These are phyloP conservation scores for Curvularia eragrostidis DNA, from an alignment of 2,329 filamentous ascomycete genomes.

Conservation along the genomic window DNA sequence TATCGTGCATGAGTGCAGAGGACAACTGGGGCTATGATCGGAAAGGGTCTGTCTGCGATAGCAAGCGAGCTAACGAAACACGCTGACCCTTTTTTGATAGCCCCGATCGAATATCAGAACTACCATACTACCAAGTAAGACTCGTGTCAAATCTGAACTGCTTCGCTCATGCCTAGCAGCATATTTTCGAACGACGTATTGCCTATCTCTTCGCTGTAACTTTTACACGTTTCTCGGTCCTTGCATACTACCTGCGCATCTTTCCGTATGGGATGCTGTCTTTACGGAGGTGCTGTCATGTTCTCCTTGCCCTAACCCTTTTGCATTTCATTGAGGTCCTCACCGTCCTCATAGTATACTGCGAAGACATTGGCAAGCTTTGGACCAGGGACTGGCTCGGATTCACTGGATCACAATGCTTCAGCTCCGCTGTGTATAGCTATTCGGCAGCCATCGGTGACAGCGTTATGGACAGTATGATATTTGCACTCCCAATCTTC, in stretches of 20 bases:
- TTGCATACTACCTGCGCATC: constrained; percentile 48
- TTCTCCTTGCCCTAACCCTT: constrained; percentile 28
- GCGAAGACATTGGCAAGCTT: constrained; percentile 32
- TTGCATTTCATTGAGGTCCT: constrained; percentile 32
- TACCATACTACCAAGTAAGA: constrained; percentile 33
- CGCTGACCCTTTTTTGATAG: constrained; percentile 12
- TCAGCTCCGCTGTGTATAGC: constrained; percentile 35
- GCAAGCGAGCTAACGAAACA: not conserved
- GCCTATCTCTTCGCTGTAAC: constrained; percentile 46
- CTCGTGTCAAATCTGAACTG: not conserved
- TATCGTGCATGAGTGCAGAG: constrained; percentile 38
- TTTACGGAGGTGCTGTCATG: constrained; percentile 27
- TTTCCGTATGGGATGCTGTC: constrained; percentile 35
- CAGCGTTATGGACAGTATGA: constrained; percentile 33
- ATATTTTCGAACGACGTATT: constrained; percentile 42
- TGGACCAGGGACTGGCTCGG: constrained; percentile 30
- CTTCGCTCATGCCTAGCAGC: constrained; percentile 13
- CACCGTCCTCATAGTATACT: constrained; percentile 31
- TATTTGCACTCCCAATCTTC: constrained; percentile 35
- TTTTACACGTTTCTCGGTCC: constrained; percentile 44
- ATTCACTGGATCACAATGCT: constrained; percentile 34
- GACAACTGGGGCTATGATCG: constrained; percentile 34
- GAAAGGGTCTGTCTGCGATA: constrained; percentile 25
- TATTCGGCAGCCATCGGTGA: constrained; percentile 40
- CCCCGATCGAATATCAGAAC: constrained; percentile 26